Evolutionary conservation across 129 eudicot species (phyloP).

Genomic region (Pulicaria dysenterica): DNA sequence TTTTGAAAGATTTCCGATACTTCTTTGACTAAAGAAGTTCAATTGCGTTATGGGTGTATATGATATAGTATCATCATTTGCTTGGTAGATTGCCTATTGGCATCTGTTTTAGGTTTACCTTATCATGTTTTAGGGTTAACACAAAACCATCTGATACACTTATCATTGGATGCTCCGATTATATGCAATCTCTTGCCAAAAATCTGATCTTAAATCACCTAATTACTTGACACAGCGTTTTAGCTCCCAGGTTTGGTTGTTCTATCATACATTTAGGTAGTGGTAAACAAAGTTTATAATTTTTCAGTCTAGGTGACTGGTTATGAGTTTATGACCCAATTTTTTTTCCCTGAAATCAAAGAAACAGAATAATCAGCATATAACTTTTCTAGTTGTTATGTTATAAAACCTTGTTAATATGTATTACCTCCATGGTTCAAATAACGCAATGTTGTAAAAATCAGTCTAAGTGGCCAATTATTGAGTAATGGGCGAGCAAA

Average conservation of each 20-base stretch:
- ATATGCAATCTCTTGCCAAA: background rate
- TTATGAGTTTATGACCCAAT: conserved; percentile 10
- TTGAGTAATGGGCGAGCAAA: too few species aligned
- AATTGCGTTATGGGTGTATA: background rate
- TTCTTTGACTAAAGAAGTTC: background rate
- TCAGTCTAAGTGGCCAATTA: too few species aligned
- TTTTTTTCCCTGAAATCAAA: conserved; percentile 1
- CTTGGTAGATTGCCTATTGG: too few species aligned
- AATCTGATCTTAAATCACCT: conserved; percentile 11
- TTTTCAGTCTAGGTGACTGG: background rate
- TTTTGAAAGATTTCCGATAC: background rate
- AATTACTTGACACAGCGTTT: background rate
- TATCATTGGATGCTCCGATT: background rate
- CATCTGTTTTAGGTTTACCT: too few species aligned
- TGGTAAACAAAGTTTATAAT: background rate
- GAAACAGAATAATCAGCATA: too few species aligned
- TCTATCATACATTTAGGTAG: background rate
- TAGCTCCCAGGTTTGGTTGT: conserved; percentile 14
- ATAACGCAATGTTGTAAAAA: too few species aligned
- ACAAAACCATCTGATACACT: background rate
- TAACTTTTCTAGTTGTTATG: too few species aligned
- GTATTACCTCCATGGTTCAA: too few species aligned
- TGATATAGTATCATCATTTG: too few species aligned
- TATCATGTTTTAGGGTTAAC: conserved; percentile 12
- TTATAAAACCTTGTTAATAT: too few species aligned